Evolutionary conservation across 352 stramenopile species (phyloP).

Genomic region (Aphanomyces invadans): DNA sequence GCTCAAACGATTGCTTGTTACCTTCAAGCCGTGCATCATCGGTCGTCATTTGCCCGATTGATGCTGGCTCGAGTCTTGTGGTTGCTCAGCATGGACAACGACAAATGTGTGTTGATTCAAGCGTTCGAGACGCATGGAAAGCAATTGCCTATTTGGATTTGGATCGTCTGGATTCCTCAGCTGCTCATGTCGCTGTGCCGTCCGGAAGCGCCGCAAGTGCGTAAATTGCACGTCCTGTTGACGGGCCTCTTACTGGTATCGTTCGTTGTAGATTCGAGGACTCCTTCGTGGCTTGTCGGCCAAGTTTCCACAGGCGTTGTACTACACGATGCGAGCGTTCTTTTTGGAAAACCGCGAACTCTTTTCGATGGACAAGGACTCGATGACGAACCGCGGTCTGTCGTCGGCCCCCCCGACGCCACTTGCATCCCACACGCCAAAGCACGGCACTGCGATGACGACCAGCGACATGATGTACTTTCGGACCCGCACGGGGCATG

Average conservation of each 20-base stretch:
- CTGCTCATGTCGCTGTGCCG: constrained; percentile 92
- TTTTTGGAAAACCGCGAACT: constrained; percentile 96
- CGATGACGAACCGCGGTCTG: constrained; percentile 24
- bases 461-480: constrained; percentile 44
- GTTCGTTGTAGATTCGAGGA: constrained; percentile 51
- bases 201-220: constrained; percentile 73
- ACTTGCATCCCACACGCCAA: constrained; percentile 18
- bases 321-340: constrained; percentile 97
- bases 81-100: constrained; percentile 85
- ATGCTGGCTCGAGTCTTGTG: constrained; percentile 89
- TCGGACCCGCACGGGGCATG: constrained; percentile 67
- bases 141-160: constrained; percentile 96
- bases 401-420: constrained; percentile 20
- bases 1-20: constrained; percentile 91
- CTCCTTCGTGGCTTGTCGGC: constrained; percentile 72
- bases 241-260: not conserved
- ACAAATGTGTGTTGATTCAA: constrained; percentile 59
- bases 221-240: not conserved
- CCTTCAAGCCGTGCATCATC: constrained; percentile 88
- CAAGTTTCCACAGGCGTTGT: constrained; percentile 96
- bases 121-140: constrained; percentile 92
- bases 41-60: constrained; percentile 78
- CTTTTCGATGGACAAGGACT: constrained; percentile 33
- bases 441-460: constrained; percentile 13
- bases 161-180: constrained; percentile 98